A percentile compares a stretch with the other conserved stretches of the same genome.
Evolutionary conservation across 75 land plant species (phyloP).

Genomic region (Azolla pinnata): DNA sequence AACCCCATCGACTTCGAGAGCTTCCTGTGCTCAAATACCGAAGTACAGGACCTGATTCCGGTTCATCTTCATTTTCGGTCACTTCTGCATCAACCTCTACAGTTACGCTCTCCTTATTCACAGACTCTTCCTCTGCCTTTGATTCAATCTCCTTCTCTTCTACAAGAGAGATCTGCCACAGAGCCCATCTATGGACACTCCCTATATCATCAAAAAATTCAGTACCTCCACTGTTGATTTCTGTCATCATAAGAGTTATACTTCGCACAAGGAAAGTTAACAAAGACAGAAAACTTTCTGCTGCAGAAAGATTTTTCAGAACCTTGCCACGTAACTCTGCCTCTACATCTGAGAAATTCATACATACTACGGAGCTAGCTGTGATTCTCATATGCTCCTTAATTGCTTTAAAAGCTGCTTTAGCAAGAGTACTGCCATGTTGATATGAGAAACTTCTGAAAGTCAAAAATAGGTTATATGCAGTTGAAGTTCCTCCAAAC

Average conservation of each 20-base stretch:
- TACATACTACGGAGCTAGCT: constrained; percentile 32
- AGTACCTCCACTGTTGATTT: constrained; percentile 47
- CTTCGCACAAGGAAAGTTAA: constrained; percentile 58
- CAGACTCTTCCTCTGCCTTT: constrained; percentile 42
- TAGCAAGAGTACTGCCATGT: constrained; percentile 67
- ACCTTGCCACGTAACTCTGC: constrained; percentile 26
- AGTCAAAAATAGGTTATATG: constrained; percentile 65
- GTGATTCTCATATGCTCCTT: constrained; percentile 63
- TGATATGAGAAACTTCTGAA: constrained; percentile 83
- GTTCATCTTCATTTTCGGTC: constrained; percentile 58
- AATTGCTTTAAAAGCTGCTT: constrained; percentile 53
- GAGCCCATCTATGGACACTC: constrained; percentile 49
- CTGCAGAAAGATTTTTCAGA: constrained; percentile 50
- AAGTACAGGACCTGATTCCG: constrained; percentile 27
- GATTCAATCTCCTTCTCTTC: constrained; percentile 53
- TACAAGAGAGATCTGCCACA: constrained; percentile 71
- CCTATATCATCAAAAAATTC: constrained; percentile 78
- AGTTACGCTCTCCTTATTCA: constrained; percentile 23
- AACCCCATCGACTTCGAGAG: constrained; percentile 57
- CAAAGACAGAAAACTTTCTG: constrained; percentile 71
- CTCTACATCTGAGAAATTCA: constrained; percentile 40
- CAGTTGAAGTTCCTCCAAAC: constrained; percentile 51
- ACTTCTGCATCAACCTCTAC: constrained; percentile 19
- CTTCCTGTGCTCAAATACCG: constrained; percentile 53
- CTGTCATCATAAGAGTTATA: constrained; percentile 54